Base-by-base conservation (phyloP, 352 stramenopile genomes). In the Hyaloperonospora arabidopsidis region DNA sequence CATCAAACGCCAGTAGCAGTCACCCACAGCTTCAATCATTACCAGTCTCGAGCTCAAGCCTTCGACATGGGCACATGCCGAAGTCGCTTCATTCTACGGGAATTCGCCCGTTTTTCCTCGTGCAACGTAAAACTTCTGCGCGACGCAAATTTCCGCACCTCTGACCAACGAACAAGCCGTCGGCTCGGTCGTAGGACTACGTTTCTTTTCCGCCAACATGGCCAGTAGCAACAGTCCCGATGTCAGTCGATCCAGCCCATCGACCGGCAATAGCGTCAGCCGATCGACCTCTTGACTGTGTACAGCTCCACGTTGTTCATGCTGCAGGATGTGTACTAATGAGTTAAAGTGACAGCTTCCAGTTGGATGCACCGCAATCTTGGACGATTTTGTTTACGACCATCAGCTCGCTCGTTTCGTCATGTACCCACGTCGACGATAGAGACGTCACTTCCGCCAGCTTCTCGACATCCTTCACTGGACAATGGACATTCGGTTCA, bases 221-320 rank as follows among this genome's bases (percentile, higher is more conserved):
- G 74, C 69, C 5, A 89, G 62, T 15, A 89, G 52, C 23, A 85
- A 38, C 19, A 89, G 55, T 6, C 78, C 78, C 0, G 87, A 97
- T 17, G 95, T 98, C 12, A 98, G 65, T 49, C 90, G 78, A 77
- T 98, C 95, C 15, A 98, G 65, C 18, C 95, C 89, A 72, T 98
- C 90, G 40, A 97, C 87, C 7, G 89, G 70, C 35, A 82, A 76
- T n/a, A 93, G 59, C 54, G 76, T 49, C 1, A 70, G 2, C 4
- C 35, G 48, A 14, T 63, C 38, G 15, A 68, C 25, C 15, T 81
- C 61, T 19, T 54, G 21, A 6, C 57, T 22, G 15, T 5, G 57
- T 51, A 19, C 10, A 25, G n/a, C 15, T 52, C 49, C 38, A 38
- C 22, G 32, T 34, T 51, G 44, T 23, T 71, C 67, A 23, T 54